Conservation (phyloP, 2,329 filamentous ascomycete genomes). For the Rasamsonia emersonii region DNA sequence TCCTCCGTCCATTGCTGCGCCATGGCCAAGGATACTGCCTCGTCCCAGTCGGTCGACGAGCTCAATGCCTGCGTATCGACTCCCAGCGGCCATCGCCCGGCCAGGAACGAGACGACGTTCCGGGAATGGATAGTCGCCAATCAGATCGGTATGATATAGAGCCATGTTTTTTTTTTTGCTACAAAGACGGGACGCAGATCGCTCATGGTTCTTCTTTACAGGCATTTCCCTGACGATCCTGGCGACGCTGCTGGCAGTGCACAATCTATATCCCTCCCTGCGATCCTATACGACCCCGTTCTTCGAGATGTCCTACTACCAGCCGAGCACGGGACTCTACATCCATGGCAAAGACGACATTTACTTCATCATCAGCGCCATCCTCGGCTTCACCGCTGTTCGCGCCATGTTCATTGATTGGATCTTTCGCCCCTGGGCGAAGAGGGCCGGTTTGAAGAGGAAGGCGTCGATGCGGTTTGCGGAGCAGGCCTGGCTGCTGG, state of each 20-base stretch:
- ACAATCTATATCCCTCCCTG: conserved; percentile 72
- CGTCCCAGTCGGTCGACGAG: conserved; percentile 24
- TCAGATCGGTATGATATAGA: conserved; percentile 59
- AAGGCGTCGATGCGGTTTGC: conserved; percentile 79
- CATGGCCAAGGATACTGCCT: conserved; percentile 28
- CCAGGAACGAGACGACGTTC: conserved; percentile 31
- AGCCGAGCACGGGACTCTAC: conserved; percentile 60
- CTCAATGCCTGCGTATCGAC: conserved; percentile 35
- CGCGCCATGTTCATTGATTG: conserved; percentile 83
- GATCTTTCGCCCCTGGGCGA: conserved; percentile 68
- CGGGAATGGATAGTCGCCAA: conserved; percentile 63
- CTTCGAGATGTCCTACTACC: conserved; percentile 78
- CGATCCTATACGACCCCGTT: conserved; percentile 76
- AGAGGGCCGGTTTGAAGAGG: conserved; percentile 61
- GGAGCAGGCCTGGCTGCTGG: conserved; percentile 84
- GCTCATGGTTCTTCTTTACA: conserved; percentile 25
- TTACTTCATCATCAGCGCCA: conserved; percentile 67
- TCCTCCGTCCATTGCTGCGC: conserved; percentile 4
- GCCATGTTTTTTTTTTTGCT: conserved; percentile 1
- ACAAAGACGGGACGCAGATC: not conserved
- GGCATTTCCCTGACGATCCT: conserved; percentile 81
- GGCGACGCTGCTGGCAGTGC: conserved; percentile 70
- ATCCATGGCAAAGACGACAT: conserved; percentile 70
- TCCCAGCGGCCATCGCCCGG: conserved; percentile 17
- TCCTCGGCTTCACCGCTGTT: conserved; percentile 78